These are phyloP conservation scores for Chamaecyparis obtusa DNA, from an alignment of 75 land plant genomes.

Conservation along the genomic window DNA sequence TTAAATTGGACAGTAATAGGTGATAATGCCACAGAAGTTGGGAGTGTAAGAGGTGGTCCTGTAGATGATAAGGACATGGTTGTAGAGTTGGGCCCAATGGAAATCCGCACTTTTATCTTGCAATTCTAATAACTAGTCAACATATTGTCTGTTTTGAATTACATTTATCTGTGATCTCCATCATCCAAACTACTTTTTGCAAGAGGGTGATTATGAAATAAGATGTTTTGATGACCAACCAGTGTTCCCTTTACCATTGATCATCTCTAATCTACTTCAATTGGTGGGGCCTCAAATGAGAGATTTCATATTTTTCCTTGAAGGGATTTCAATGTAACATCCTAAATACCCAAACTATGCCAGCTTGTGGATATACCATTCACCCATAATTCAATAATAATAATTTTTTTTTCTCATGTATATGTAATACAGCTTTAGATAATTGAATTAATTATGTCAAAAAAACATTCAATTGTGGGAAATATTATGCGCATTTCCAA, in stretches of 20 bases:
- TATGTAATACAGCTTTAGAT: too few species aligned
- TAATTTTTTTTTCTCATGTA: too few species aligned
- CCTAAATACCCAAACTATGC: too few species aligned
- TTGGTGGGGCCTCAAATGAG: too few species aligned
- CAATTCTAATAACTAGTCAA: constrained; percentile 17
- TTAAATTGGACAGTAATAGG: constrained; percentile 74
- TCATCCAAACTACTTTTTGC: not conserved
- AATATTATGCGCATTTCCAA: too few species aligned
- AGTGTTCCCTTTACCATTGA: not conserved
- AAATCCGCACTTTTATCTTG: constrained; percentile 77
- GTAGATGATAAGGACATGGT: constrained; percentile 44
- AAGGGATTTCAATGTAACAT: too few species aligned
- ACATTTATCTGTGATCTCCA: not conserved
- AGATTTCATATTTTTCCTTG: too few species aligned
- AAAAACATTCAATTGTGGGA: too few species aligned
- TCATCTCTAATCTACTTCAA: too few species aligned
- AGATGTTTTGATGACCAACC: not conserved
- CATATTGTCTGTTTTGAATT: not conserved
- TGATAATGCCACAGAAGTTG: constrained; percentile 7
- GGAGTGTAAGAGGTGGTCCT: constrained; percentile 47
- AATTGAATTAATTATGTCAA: too few species aligned
- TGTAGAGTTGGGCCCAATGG: constrained; percentile 91
- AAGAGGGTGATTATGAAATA: not conserved
- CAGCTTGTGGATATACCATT: too few species aligned
- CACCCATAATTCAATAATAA: too few species aligned